A percentile compares a stretch with the other conserved stretches of the same genome.
Evolutionary conservation across 805 yeast genomes (phyloP).

Genomic region (Barnettozyma botsteinii): DNA sequence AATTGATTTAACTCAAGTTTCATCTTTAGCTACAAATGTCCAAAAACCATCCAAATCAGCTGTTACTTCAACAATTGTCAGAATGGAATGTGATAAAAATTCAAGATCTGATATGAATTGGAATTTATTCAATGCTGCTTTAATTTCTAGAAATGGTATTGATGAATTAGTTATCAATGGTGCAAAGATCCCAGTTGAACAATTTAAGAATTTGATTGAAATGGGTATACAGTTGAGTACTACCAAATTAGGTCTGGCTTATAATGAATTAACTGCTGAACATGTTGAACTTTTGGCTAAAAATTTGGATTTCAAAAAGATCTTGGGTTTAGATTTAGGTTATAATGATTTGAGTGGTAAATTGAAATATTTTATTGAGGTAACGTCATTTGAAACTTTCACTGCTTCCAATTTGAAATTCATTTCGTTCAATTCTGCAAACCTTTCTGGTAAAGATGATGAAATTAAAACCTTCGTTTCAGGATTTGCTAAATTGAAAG

Average conservation of each 20-base stretch:
- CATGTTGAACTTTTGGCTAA: slow-evolving; percentile 55
- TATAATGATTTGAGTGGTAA: slow-evolving; percentile 59
- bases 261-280: slow-evolving; percentile 53
- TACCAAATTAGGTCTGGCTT: slow-evolving; percentile 70
- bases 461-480: slow-evolving; percentile 37
- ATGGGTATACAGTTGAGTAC: slow-evolving; percentile 57
- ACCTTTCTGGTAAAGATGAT: slow-evolving; percentile 34
- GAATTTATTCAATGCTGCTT: slow-evolving; percentile 70
- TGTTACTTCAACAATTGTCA: slow-evolving; percentile 23
- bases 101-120: slow-evolving; percentile 75
- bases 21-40: slow-evolving; percentile 31
- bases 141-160: slow-evolving; percentile 69
- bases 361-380: slow-evolving; percentile 24
- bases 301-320: slow-evolving; percentile 45
- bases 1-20: slow-evolving; percentile 59
- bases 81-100: slow-evolving; percentile 34
- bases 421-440: slow-evolving; percentile 63
- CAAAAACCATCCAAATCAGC: slow-evolving; percentile 35
- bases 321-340: slow-evolving; percentile 76
- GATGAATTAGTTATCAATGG: slow-evolving; percentile 81
- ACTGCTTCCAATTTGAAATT: slow-evolving; percentile 32
- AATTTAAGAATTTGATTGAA: slow-evolving; percentile 55
- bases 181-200: slow-evolving; percentile 54
- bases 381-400: slow-evolving; percentile 22
- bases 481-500: slow-evolving; percentile 45